Conservation (phyloP, 495 filamentous ascomycete species). For the Ramalina peruviana region DNA sequence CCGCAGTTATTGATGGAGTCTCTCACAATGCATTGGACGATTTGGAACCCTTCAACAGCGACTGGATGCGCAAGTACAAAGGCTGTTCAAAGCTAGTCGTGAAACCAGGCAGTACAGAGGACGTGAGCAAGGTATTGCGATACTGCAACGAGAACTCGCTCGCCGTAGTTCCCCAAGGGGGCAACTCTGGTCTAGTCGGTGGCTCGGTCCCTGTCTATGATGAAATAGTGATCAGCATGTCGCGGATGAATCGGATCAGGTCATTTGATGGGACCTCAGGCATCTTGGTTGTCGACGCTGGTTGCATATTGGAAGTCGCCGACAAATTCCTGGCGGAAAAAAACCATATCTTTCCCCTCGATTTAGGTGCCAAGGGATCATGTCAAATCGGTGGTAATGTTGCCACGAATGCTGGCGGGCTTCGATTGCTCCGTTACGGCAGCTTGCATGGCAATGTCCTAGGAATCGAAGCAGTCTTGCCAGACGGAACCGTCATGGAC, state of each 20-base stretch:
- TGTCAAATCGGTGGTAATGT: constrained; percentile 98
- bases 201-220: constrained; percentile 94
- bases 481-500: constrained; percentile 82
- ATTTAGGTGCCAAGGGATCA: constrained; percentile 91
- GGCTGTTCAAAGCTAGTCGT: constrained; percentile 78
- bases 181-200: constrained; percentile 90
- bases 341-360: constrained; percentile 79
- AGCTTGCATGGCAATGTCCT: constrained; percentile 86
- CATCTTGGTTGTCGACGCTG: constrained; percentile 76
- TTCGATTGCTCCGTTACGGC: constrained; percentile 82
- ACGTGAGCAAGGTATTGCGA: constrained; percentile 75
- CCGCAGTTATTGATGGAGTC: constrained; percentile 74
- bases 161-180: constrained; percentile 94
- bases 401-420: constrained; percentile 88
- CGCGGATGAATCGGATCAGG: constrained; percentile 77
- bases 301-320: constrained; percentile 76
- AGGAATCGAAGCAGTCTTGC: constrained; percentile 82
- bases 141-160: constrained; percentile 88
- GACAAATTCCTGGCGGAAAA: constrained; percentile 71
- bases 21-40: constrained; percentile 59
- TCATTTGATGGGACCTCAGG: constrained; percentile 91
- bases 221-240: constrained; percentile 85
- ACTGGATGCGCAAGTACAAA: constrained; percentile 99
- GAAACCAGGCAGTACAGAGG: constrained; percentile 65
- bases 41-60: constrained; percentile 82